Evolutionary conservation across 257 asterid species (phyloP).

Genomic region (Nicotiana attenuata): DNA sequence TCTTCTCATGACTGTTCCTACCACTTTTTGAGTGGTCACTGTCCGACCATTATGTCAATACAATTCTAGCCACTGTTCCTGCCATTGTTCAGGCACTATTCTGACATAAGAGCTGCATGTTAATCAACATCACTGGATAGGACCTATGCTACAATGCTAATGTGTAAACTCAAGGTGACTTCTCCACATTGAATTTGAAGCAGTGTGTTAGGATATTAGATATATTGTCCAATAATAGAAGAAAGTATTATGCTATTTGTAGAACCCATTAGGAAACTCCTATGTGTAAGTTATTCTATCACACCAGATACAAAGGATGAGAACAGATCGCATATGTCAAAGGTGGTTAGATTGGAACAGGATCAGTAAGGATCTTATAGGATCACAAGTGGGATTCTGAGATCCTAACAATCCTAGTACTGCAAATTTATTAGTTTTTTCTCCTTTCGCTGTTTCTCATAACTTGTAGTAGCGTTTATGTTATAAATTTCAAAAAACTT

Average conservation of each 20-base stretch:
- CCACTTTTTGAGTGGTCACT: constrained; percentile 3
- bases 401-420: background rate
- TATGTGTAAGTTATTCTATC: background rate
- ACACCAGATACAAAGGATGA: background rate
- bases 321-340: background rate
- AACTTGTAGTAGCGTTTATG: background rate
- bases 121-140: background rate
- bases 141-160: background rate
- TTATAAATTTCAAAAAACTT: background rate
- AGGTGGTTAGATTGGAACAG: constrained; percentile 4
- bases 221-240: background rate
- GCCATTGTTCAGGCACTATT: background rate
- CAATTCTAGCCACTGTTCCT: background rate
- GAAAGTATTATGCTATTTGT: background rate
- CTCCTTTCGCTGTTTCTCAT: background rate
- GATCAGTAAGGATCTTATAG: background rate
- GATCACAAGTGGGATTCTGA: background rate
- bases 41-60: background rate
- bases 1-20: background rate
- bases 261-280: background rate
- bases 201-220: background rate
- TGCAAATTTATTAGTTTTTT: background rate
- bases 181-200: background rate
- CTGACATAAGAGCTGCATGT: background rate
- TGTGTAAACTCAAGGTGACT: background rate